Percentiles rank a stretch among this genome's conserved stretches.
phyloP scores from a whole-genome alignment of 768 basidiomycete genomes.

The Kwoniella heveanensis region DNA sequence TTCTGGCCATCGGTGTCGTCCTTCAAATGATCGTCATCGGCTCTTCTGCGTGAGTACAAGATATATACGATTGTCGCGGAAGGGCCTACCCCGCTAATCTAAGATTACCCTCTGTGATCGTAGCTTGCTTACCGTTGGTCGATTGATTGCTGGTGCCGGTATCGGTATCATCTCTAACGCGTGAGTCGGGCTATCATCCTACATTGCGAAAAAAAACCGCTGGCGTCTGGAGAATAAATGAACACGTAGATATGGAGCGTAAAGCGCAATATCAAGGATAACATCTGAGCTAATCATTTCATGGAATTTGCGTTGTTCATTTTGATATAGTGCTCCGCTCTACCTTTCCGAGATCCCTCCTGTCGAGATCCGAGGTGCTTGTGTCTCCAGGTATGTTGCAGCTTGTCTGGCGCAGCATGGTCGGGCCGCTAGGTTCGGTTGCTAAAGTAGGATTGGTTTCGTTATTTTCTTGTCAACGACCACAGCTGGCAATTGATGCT shows the following conservation, averaged over 20 bases:
- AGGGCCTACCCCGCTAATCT: not conserved
- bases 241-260: too few relatives aligned
- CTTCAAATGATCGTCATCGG: constrained; percentile 45
- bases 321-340: constrained; percentile 44
- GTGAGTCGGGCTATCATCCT: constrained; percentile 13
- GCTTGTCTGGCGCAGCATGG: not conserved
- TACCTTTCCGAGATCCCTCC: constrained; percentile 56
- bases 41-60: constrained; percentile 29
- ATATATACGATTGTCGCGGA: too few relatives aligned
- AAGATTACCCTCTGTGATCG: not conserved
- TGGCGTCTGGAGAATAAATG: too few relatives aligned
- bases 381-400: constrained; percentile 41
- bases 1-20: constrained; percentile 50
- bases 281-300: not conserved
- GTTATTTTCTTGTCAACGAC: not conserved
- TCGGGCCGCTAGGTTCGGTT: too few relatives aligned
- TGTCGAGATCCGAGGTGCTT: constrained; percentile 52
- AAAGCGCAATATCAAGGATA: not conserved
- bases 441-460: too few relatives aligned
- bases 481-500: constrained; percentile 53
- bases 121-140: constrained; percentile 51
- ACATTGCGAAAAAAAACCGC: too few relatives aligned
- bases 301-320: not conserved
- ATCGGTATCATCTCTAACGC: constrained; percentile 51
- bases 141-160: constrained; percentile 53